Evolutionary conservation across 176 grass and related monocot genomes (phyloP), one percentile per base, ranked within the genome.

Genomic region (Hordeum marinum): DNA sequence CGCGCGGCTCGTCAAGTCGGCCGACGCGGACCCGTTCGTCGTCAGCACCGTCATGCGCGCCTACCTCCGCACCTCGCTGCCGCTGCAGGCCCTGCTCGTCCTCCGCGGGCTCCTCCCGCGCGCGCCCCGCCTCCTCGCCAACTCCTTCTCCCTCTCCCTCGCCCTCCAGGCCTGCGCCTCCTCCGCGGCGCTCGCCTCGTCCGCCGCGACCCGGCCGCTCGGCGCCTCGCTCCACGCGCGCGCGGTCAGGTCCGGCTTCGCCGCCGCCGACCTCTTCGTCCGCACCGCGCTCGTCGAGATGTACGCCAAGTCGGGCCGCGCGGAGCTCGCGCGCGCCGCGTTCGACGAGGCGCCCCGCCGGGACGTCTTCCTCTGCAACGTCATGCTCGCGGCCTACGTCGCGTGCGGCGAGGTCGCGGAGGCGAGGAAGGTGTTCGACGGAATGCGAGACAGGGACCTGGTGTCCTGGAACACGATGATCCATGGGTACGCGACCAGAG

Each of bases 381-480:
- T 92, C 66, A 90, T 89, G 90, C 76, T 95, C 58, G 90, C 84
- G 15, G 88, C 72, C 3, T 92, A 92, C 8, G 77, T 90, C 0
- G 50, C 75, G 7, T 45, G 71, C 17, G 75, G 85, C 9, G 75
- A 94, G 52, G 85, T 86, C 9, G 36, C 2, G 0, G 83, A 92
- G 67, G 93, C 88, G 61, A 75, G 88, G 63, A 75, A 48, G 37
- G 73, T 92, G 86, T 95, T 95, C 63, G 80, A 92, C 75, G 88
- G 75, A 74, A 92, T 95, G 88, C 83, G 63, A 21, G 63, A 41
- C 0, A 87, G 88, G 73, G 93, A 92, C 52, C 41, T 90, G 46
- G 90, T 88, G 35, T 89, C 93, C 12, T 92, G 90, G 93, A 95
- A 95, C 81, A 95, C 93, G 25, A 87, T 95, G 90, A 88, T 95